Evolutionary conservation across 257 asterid species (phyloP), one percentile per base, ranked within the genome.

Genomic region (Gardenia jasminoides): DNA sequence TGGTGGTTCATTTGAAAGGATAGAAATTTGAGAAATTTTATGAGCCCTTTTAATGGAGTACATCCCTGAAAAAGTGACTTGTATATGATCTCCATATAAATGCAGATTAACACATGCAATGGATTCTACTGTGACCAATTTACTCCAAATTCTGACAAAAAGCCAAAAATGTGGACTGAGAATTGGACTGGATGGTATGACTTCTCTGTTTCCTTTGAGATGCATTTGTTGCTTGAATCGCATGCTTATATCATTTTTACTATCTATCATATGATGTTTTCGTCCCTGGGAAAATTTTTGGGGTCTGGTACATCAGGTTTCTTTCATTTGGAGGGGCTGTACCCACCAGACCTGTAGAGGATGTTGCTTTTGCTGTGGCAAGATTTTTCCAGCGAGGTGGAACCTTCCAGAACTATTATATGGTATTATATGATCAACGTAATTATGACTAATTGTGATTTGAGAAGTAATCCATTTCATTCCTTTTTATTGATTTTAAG

Each of bases 141-240:
- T 85, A 93, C 96, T 26, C 98, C 96, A 66, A 93, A 94, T 80
- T 88, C 99, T 33, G 85, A 84, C 73, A 85, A 77, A 82, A 91
- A 85, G 67, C 98, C 98, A 3, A 94, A 93, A 83, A 85, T 94
- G 92, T 94, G 99, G 99, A 94, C 99, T 0, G 99, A 94, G 83
- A 89, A 93, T 85, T 94, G 99, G 99, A 89, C 89, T 50, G 99
- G 99, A 88, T 94, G 99, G 99, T 94, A 88, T 56, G 75, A 50
- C 54, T 19, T 79, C 9, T 20, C 17, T 26, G 12, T 48, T 26
- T 48, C 19, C 2, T n/a, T 26, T 28, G 33, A 39, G 56, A 59
- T 62, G 24, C 6, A 0, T 67, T 73, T 56, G 76, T 75, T 48
- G 71, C 70, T 81, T 31, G 65, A 31, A 50, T 50, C 72, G 78